Evolutionary conservation across 2,329 filamentous ascomycete genomes (phyloP).

Genomic region (Stagonosporopsis tanaceti): DNA sequence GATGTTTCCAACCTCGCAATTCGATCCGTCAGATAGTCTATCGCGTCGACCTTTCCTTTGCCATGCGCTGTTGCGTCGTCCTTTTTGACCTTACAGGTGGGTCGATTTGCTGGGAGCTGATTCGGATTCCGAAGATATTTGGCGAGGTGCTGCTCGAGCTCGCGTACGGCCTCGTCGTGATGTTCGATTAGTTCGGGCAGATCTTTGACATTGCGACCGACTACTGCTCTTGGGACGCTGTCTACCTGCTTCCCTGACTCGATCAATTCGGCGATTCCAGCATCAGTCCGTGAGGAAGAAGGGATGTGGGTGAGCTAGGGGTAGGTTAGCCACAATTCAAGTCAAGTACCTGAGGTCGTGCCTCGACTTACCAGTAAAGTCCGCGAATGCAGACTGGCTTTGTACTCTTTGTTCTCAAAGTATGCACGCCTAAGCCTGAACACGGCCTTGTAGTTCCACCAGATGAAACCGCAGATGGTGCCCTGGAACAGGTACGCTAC

Average conservation of each 20-base stretch:
- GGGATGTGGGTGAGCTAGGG: slow-evolving; percentile 82
- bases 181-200: slow-evolving; percentile 84
- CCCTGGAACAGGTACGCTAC: slow-evolving; percentile 72
- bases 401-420: slow-evolving; percentile 86
- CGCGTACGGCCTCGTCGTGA: slow-evolving; percentile 79
- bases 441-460: slow-evolving; percentile 85
- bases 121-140: slow-evolving; percentile 85
- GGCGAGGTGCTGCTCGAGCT: slow-evolving; percentile 82
- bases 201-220: slow-evolving; percentile 90
- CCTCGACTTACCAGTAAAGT: slow-evolving; percentile 59
- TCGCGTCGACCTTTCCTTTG: slow-evolving; percentile 85
- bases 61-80: slow-evolving; percentile 71
- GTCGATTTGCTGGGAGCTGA: slow-evolving; percentile 76
- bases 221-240: slow-evolving; percentile 77
- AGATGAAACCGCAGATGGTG: slow-evolving; percentile 80
- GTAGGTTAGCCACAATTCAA: slow-evolving; percentile 4
- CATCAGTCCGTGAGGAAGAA: slow-evolving; percentile 75
- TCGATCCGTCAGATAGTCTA: slow-evolving; percentile 87
- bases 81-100: slow-evolving; percentile 79
- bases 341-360: not conserved
- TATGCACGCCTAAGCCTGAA: slow-evolving; percentile 75
- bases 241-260: slow-evolving; percentile 79
- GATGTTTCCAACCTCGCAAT: slow-evolving; percentile 83
- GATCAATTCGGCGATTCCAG: slow-evolving; percentile 85
- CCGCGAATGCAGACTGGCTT: slow-evolving; percentile 80